Base-by-base conservation (phyloP, 1,284 basidiomycete species). In the Fomitopsis betulina region DNA sequence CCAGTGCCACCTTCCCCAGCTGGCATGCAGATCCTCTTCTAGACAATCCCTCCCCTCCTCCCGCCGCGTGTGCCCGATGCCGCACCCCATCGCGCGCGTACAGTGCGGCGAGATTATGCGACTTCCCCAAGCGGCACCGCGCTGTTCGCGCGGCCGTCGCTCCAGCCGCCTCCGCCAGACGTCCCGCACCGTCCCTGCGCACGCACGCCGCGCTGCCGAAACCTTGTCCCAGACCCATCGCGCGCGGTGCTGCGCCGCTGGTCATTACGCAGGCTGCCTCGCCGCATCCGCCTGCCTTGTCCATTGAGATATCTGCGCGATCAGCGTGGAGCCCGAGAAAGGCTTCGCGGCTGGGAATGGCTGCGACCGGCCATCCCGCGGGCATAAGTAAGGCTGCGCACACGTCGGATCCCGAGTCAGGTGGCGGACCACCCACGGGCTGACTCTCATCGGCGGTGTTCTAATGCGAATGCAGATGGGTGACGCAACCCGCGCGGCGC, bases 1-100 rank as follows among this genome's bases (percentile, higher is more conserved):
- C 35, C 17, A 45, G 9, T 23, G n/a, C 9, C 23, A 33, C 13
- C 35, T 39, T 40, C 55, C 49, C 6, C 33, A 23, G 10, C 13
- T 1, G 55, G 52, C 49, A 51, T 39, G 57, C 40, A 51, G 47
- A 58, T 58, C 57, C 17, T 9, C 57, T 56, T 50, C 42, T 45
- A 56, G 54, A 56, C 45, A 56, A 56, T 56, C 54, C 42, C 39
- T 25, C 40, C 35, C 27, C 10, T 43, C 17, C 42, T 8, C 19
- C 9, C 42, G 21, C 21, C 25, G 25, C 23, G 45, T 27, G 45
- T 30, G 25, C 17, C 42, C 10, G 42, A 19, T 23, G 6, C 21
- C 23, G 12, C 21, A 17, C 23, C 15, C 45, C 25, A 30, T 27
- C 45, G 25, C 45, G 45, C 45, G 3, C 19, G 19, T 10, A 23